Evolutionary conservation across 768 basidiomycete genomes (phyloP), one percentile per base, ranked within the genome.

Genomic region (Myochromella boudieri): DNA sequence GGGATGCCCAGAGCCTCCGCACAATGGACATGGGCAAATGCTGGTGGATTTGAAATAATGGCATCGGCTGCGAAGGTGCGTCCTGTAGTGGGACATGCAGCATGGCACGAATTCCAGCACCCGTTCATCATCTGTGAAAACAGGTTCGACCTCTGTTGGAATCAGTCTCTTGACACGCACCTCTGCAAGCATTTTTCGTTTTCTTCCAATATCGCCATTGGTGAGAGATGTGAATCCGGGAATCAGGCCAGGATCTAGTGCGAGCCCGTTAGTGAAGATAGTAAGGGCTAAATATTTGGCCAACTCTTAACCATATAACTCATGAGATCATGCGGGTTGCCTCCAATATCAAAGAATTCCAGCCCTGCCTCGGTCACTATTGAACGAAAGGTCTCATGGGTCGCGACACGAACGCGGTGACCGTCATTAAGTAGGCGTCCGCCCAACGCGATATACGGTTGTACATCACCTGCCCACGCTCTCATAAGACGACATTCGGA

Each of bases 251-350:
- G 84, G 84, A 61, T 84, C 81, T n/a, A n/a, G n/a, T 84, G 45
- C 1, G 11, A 32, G 24, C 18, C 36, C 22, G 34, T 10, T 47
- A 56, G 39, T 44, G 25, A 38, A 36, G 37, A 37, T 29, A 42
- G 17, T 8, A 17, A 34, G 45, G 20, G 46, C 22, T 32, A 17
- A 15, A 27, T n/a, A 37, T 22, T 27, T 27, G 32, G 55, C 74
- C 53, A 49, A 83, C 83, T 85, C 60, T 80, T 81, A 37, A 85
- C 84, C 84, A 85, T 84, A 52, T 82, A 85, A 37, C 79, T 79
- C 82, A 85, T 84, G 9, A 85, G 63, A 44, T 82, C 79, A 41
- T 78, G 74, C 0, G 82, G 84, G 60, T 81, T 71, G 1, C 82
- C 84, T 8, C 84, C 82, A 25, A 82, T 77, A 42, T 70, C 69